phyloP scores from a whole-genome alignment of 208 protist genomes.

The Trichomonas gallinae region DNA sequence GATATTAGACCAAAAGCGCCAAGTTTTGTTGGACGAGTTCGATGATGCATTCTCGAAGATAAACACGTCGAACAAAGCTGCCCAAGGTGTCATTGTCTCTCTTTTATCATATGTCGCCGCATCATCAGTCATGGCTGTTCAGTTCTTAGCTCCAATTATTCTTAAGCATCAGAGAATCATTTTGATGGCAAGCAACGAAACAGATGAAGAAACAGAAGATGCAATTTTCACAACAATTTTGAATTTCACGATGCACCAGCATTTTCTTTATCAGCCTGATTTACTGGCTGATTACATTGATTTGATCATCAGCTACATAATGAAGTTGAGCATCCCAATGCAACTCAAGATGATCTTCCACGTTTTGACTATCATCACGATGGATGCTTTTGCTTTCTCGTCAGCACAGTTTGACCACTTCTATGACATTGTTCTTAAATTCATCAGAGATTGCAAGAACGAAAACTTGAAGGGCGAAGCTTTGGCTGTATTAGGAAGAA shows the following conservation, averaged over 20 bases:
- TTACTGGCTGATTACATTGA: background rate
- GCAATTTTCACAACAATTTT: background rate
- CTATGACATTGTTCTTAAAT: background rate
- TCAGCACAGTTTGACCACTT: background rate
- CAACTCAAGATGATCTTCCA: background rate
- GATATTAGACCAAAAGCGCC: background rate
- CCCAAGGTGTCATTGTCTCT: background rate
- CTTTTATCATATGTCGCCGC: background rate
- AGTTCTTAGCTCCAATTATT: background rate
- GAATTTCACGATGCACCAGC: background rate
- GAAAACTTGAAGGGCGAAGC: background rate
- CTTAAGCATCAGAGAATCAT: background rate
- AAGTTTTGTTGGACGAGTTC: background rate
- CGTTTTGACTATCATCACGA: background rate
- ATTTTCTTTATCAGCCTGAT: background rate
- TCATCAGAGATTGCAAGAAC: background rate
- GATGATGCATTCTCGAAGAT: background rate
- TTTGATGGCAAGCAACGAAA: background rate
- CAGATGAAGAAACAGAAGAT: background rate
- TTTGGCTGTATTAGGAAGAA: background rate
- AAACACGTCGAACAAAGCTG: background rate
- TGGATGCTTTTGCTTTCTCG: background rate
- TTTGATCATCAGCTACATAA: background rate
- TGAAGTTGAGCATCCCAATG: background rate
- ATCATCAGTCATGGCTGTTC: background rate